Conservation (phyloP, 441 rosid genomes). For the Pelargonium myrrhifolium region DNA sequence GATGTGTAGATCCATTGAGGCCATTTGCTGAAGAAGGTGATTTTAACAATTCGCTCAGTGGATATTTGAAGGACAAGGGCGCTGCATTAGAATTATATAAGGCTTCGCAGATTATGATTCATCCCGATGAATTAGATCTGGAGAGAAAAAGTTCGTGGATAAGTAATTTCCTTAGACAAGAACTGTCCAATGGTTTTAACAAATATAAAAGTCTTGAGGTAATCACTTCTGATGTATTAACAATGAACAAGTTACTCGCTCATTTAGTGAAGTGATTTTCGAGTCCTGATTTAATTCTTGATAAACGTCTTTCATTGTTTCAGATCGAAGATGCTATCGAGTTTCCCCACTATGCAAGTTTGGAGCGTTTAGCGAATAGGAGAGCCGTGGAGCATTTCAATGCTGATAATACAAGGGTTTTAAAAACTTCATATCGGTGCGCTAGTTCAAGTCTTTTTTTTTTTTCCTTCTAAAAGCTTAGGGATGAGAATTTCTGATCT, state of each 20-base stretch:
- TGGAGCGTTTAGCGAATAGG: not conserved
- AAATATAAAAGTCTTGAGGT: not conserved
- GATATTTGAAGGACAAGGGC: not conserved
- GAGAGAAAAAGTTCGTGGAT: slow-evolving; percentile 5
- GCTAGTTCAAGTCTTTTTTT: not conserved
- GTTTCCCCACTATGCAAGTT: not conserved
- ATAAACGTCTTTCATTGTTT: not conserved
- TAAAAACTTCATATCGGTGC: not conserved
- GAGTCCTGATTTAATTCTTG: not conserved
- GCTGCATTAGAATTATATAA: slow-evolving; percentile 16
- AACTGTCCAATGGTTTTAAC: not conserved
- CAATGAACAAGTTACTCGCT: too few relatives aligned
- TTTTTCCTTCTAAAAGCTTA: not conserved
- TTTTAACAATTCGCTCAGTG: slow-evolving; percentile 1
- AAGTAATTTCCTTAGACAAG: slow-evolving; percentile 4
- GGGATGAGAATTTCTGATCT: not conserved
- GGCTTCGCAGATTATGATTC: slow-evolving; percentile 10
- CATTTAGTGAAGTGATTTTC: not conserved
- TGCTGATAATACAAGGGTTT: not conserved
- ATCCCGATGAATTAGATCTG: not conserved
- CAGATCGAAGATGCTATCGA: not conserved
- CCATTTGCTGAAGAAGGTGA: slow-evolving; percentile 2
- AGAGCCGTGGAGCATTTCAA: slow-evolving; percentile 1
- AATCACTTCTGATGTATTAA: not conserved
- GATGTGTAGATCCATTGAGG: slow-evolving; percentile 1